A percentile compares a stretch with the other conserved stretches of the same genome.
These are phyloP conservation scores for Fallopia convolvulus DNA, from an alignment of 148 eudicot species.

Conservation along the genomic window DNA sequence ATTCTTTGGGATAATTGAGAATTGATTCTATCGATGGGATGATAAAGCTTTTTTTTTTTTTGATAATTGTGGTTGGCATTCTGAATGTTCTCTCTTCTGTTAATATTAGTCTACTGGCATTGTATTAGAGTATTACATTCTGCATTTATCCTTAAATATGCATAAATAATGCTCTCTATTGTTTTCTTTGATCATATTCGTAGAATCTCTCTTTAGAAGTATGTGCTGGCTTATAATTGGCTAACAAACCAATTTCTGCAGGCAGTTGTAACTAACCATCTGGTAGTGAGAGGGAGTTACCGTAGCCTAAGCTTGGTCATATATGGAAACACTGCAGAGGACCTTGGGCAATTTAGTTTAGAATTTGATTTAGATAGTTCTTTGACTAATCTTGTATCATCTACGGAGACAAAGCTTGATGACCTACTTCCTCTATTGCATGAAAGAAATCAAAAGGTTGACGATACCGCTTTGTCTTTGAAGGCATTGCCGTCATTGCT, in stretches of 20 bases:
- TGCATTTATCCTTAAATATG: neutral
- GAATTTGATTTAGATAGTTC: conserved; percentile 89
- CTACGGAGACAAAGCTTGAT: conserved; percentile 74
- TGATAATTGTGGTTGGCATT: neutral
- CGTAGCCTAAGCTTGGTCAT: conserved; percentile 94
- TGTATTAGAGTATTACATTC: neutral
- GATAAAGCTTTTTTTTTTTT: neutral
- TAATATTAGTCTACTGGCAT: neutral
- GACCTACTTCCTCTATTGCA: conserved; percentile 80
- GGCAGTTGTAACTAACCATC: conserved; percentile 95
- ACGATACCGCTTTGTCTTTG: conserved; percentile 51
- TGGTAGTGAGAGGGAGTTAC: conserved; percentile 95
- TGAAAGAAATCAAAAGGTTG: conserved; percentile 35
- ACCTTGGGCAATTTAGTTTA: conserved; percentile 91
- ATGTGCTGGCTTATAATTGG: neutral
- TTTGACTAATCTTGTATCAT: conserved; percentile 59
- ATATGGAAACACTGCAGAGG: conserved; percentile 97
- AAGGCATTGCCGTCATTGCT: conserved; percentile 46
- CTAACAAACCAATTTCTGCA: conserved; percentile 22
- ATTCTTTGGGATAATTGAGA: neutral
- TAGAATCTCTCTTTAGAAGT: neutral
- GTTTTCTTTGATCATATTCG: neutral
- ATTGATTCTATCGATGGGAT: neutral
- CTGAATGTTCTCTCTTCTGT: neutral
- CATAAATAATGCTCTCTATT: neutral